Base-by-base conservation (phyloP, 1,284 basidiomycete genomes). In the Heterobasidion irregulare region DNA sequence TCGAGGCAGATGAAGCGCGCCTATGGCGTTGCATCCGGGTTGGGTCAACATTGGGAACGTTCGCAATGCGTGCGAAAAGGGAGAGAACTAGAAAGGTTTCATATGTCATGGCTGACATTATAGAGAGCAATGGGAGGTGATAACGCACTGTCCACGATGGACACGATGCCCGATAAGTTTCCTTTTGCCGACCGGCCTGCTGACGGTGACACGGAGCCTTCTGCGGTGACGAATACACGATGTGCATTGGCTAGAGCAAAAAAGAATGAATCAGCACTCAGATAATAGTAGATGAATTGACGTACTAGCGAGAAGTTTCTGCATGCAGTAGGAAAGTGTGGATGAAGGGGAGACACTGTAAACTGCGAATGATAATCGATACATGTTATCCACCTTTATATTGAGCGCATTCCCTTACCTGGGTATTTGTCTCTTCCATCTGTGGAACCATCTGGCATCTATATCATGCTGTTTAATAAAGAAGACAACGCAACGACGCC, bases 281-380 rank as follows among this genome's bases (percentile, higher is more conserved):
- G 33, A 46, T 16, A 52, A 32, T 50, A n/a, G 26, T 26, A 26
- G 26, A 26, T 26, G 26, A 26, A 26, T 26, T 2, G 26, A 26
- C 86, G 59, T 62, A 90, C 88, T 90, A 2, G 88, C 86, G 16
- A 90, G 75, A 13, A 90, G 71, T 66, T 90, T 90, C 68, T 89
- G 79, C 55, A 89, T 82, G 0, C 85, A 82, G 65, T 83, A 87
- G 8, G 76, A 74, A 8, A 90, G 73, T 2, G 78, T 75, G 60
- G 75, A 85, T 38, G 75, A 77, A 0, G 84, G 79, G 18, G 77
- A 73, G 19, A 89, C 84, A 53, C 84, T 86, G 64, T 90, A 90
- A 0, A 89, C 88, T 85, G 63, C 2, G 41, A 18, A 41, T n/a
- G 34, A 36, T 1, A 19, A 46, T 10, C 45, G 8, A 54, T 43